These are phyloP conservation scores for Adiantum capillusveneris DNA, from an alignment of 75 land plant genomes.

Conservation along the genomic window DNA sequence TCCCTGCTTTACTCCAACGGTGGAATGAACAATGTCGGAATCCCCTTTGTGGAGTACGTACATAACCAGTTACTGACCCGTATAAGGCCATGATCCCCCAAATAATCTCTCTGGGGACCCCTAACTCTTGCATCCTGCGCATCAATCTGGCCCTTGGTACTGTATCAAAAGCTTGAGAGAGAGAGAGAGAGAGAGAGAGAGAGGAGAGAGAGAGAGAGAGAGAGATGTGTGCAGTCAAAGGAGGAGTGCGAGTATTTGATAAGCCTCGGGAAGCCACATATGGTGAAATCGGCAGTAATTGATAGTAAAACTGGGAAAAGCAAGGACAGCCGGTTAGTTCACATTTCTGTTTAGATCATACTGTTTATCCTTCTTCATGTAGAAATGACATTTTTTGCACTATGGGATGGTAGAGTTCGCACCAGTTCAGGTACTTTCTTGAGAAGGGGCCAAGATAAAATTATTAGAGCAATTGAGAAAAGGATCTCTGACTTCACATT, in stretches of 20 bases:
- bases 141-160: too few species aligned
- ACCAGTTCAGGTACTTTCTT: slow-evolving; percentile 89
- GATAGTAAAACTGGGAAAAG: slow-evolving; percentile 72
- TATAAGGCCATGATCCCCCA: too few species aligned
- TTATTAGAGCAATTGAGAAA: slow-evolving; percentile 66
- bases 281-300: slow-evolving; percentile 74
- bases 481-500: slow-evolving; percentile 79
- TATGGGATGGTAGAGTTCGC: slow-evolving; percentile 39
- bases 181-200: too few species aligned
- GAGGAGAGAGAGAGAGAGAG: slow-evolving; percentile 6
- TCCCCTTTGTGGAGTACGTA: too few species aligned
- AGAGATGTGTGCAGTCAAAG: slow-evolving; percentile 37
- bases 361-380: background rate
- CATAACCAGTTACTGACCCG: too few species aligned
- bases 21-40: too few species aligned
- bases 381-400: background rate
- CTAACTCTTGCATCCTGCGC: too few species aligned
- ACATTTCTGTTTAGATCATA: background rate
- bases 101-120: too few species aligned
- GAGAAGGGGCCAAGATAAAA: slow-evolving; percentile 68
- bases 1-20: too few species aligned
- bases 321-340: slow-evolving; percentile 66
- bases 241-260: slow-evolving; percentile 81
- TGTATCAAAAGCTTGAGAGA: too few species aligned
- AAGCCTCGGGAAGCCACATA: slow-evolving; percentile 64